phyloP scores from a whole-genome alignment of 225 moss, liverwort and hornwort genomes.

The Asterella californica region DNA sequence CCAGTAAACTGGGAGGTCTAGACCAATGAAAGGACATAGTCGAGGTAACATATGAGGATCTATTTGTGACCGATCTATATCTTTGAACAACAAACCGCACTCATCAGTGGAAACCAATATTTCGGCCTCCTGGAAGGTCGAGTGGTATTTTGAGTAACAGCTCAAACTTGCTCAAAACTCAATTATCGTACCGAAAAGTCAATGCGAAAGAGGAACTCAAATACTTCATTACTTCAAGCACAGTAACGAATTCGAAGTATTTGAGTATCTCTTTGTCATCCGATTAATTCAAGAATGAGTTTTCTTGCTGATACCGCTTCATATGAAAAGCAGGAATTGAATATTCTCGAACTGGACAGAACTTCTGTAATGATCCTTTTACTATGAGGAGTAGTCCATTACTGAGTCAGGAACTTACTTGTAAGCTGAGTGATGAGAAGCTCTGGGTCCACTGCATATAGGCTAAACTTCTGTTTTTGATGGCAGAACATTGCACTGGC shows the following conservation, averaged over 20 bases:
- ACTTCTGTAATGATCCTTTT: not conserved
- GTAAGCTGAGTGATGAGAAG: slow-evolving; percentile 18
- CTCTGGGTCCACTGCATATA: slow-evolving; percentile 15
- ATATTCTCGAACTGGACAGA: not conserved
- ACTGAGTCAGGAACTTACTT: not conserved
- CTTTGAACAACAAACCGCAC: not conserved
- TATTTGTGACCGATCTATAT: not conserved
- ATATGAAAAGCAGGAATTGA: not conserved
- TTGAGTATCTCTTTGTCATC: too few species aligned
- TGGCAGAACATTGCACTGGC: slow-evolving; percentile 22
- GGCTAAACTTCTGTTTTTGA: slow-evolving; percentile 20
- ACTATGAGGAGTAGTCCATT: not conserved
- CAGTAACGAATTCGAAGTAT: not conserved
- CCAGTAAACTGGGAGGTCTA: not conserved
- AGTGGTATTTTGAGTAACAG: too few species aligned
- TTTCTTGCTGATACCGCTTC: not conserved
- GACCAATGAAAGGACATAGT: not conserved
- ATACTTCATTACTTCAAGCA: not conserved
- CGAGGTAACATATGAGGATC: not conserved
- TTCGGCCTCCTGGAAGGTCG: not conserved
- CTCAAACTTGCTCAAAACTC: too few species aligned
- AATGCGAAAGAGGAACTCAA: not conserved
- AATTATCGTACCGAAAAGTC: too few species aligned
- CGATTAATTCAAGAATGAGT: not conserved
- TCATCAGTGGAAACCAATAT: not conserved